Base-by-base conservation (phyloP, 768 basidiomycete species). In the Fomitopsis pulvina region DNA sequence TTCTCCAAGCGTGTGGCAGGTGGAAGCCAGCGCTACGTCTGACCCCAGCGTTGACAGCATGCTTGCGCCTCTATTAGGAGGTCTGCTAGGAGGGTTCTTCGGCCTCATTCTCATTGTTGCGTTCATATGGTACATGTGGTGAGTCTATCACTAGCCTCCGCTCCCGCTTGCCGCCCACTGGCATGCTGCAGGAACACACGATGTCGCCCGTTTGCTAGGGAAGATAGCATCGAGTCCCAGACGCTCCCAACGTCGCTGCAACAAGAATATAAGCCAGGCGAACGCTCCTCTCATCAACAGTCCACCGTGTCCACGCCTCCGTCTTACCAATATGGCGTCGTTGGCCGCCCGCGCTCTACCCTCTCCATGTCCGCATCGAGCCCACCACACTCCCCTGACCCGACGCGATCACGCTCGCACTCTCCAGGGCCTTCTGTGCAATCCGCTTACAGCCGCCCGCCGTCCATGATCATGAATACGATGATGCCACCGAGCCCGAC, bases 241-340 rank as follows among this genome's bases (percentile, higher is more conserved):
- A 52, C 20, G 43, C 28, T 6, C 40, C 45, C n/a, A 46, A 45
- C 32, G 41, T 38, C 20, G 50, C 50, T 9, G 26, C 46, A 5
- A 41, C 14, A 32, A 11, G 54, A 52, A 10, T 42, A 50, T 41
- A 53, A 55, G 30, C 43, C 48, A 10, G 12, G 46, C 22, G 30
- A 43, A 1, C 41, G 50, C 27, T 41, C 48, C 2, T 20, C 41
- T 1, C 32, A 45, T n/a, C 27, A 32, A n/a, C 52, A 30, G 3
- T 50, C 37, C 14, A 22, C 25, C 4, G 30, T 32, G 10, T 25
- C 34, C 27, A 51, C 49, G 41, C 79, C 78, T 4, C 74, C 67
- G 59, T 80, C 81, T 21, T 85, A 85, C 58, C 71, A 79, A 56
- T 85, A 85, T 54, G 81, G 81, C 16, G 69, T 78, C 37, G 75